A percentile compares a stretch with the other conserved stretches of the same genome.
Evolutionary conservation across 192 early-diverging fungal species (phyloP).

Genomic region (Linnemannia zychae): DNA sequence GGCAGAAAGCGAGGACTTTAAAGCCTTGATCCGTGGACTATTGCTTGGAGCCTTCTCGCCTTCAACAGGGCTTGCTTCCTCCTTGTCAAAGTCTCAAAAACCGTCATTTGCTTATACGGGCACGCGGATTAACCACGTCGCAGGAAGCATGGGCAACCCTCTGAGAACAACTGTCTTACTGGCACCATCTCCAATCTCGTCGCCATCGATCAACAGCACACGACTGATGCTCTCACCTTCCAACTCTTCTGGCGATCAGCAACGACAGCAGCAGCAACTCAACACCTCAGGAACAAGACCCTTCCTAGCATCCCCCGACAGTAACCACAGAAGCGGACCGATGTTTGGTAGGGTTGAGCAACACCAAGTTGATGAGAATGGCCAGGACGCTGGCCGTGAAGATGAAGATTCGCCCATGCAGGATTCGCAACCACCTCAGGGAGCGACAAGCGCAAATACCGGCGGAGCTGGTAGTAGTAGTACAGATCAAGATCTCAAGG

Average conservation of each 20-base stretch:
- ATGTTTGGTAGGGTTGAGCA: slow-evolving; percentile 8
- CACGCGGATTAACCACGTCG: neutral
- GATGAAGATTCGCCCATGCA: slow-evolving; percentile 29
- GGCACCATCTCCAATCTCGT: slow-evolving; percentile 37
- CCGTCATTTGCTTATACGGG: slow-evolving; percentile 14
- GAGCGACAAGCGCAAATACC: neutral
- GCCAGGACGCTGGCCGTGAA: neutral
- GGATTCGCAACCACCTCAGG: neutral
- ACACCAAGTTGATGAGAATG: neutral
- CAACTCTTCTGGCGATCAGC: neutral
- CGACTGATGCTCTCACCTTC: slow-evolving; percentile 20
- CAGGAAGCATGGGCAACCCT: slow-evolving; percentile 1
- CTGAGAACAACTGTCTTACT: slow-evolving; percentile 33
- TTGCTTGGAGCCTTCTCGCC: slow-evolving; percentile 36
- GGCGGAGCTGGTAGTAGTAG: neutral
- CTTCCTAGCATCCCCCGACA: slow-evolving; percentile 20
- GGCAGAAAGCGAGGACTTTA: slow-evolving; percentile 60
- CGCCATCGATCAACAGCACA: slow-evolving; percentile 20
- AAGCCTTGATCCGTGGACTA: slow-evolving; percentile 37
- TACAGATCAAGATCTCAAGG: neutral
- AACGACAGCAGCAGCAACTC: neutral
- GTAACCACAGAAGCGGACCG: neutral
- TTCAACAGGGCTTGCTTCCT: neutral
- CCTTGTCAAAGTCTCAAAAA: neutral
- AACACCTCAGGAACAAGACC: slow-evolving; percentile 3